These are phyloP conservation scores for Silene coronaria DNA, from an alignment of 179 eudicot genomes.

Conservation along the genomic window DNA sequence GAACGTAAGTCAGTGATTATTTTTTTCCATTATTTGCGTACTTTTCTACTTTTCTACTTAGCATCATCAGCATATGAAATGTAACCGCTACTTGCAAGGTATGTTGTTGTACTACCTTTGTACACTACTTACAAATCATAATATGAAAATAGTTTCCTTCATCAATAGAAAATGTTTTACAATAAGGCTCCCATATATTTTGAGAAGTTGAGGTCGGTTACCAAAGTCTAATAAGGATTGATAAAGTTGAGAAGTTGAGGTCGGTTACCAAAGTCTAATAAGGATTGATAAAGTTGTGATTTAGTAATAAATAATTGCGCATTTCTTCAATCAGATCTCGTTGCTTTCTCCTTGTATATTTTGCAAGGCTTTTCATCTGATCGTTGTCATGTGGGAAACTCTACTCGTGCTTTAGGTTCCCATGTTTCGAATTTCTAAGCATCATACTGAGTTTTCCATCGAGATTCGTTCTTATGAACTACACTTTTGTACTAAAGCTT, in stretches of 20 bases:
- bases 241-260: too few relatives aligned
- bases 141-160: neutral
- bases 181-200: too few relatives aligned
- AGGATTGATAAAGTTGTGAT: too few relatives aligned
- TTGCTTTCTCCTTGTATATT: neutral
- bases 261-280: too few relatives aligned
- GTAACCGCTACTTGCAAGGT: neutral
- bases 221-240: too few relatives aligned
- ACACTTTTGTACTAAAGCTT: too few relatives aligned
- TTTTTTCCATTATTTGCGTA: neutral
- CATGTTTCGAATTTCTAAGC: neutral
- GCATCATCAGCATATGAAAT: neutral
- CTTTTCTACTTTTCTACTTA: neutral
- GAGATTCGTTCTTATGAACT: neutral
- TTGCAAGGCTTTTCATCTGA: neutral
- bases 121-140: neutral
- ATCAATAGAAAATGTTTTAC: too few relatives aligned
- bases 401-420: neutral
- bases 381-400: neutral
- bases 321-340: neutral
- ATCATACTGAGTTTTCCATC: neutral
- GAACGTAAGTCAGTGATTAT: slow-evolving; percentile 48
- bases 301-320: neutral
- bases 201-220: too few relatives aligned
- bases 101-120: too few relatives aligned